Base-by-base conservation (phyloP, 495 filamentous ascomycete genomes). In the Diplogelasinospora grovesii region DNA sequence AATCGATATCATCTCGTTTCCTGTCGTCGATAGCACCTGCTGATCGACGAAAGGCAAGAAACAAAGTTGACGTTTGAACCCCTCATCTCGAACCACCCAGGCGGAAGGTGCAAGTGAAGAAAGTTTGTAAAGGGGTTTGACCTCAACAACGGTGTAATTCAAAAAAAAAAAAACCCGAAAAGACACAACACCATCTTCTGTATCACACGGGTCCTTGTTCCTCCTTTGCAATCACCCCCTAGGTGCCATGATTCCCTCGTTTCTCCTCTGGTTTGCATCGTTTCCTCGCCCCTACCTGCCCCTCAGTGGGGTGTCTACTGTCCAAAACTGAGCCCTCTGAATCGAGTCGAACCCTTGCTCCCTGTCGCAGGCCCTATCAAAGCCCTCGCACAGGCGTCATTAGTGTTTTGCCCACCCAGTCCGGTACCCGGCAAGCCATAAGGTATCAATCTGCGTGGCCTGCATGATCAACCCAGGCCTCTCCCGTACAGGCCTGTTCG, bases 401-500 rank as follows among this genome's bases (percentile, higher is more conserved):
- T 42, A 36, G 40, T 39, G 52, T 55, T 57, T 49, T 50, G 46
- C 42, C 30, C 48, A 55, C 22, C 49, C 37, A 53, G 46, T 9
- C 41, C 43, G 37, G 40, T 43, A 43, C 52, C 45, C 43, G 49
- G 51, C 51, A 48, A 49, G 41, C 41, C 39, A 29, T 23, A n/a
- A n/a, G n/a, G n/a, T n/a, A 30, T 37, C 32, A 26, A 44, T 41
- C 37, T 40, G 32, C 29, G 33, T 38, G 53, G 48, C 44, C 48
- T 56, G 55, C 55, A 59, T 61, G 58, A 61, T 61, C 55, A 48
- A 43, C 49, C 49, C 46, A 53, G 43, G 43, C 39, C 41, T 39
- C 40, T 40, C 29, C 36, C 48, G 45, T 28, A 50, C 40, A 52
- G 48, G 52, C 54, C 26, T n/a, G n/a, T n/a, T n/a, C n/a, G n/a